These are phyloP conservation scores for Ogataea sp. DNA, from an alignment of 805 yeast species.

Conservation along the genomic window DNA sequence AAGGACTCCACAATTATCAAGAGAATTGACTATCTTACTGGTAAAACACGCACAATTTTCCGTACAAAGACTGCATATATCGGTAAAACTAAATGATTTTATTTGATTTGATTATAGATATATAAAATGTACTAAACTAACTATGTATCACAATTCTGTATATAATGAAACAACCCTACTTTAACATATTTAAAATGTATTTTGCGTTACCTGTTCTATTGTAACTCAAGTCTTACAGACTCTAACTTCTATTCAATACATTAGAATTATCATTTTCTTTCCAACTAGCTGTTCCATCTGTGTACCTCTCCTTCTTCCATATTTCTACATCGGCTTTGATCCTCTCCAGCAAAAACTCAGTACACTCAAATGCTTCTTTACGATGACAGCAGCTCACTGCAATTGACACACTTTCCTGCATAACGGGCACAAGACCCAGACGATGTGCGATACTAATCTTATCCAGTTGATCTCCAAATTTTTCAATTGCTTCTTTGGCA, in stretches of 20 bases:
- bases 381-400: conserved; percentile 39
- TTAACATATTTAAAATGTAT: too few species aligned
- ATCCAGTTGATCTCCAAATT: conserved; percentile 19
- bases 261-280: conserved; percentile 29
- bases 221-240: too few species aligned
- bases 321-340: conserved; percentile 38
- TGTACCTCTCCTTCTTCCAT: conserved; percentile 41
- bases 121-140: too few species aligned
- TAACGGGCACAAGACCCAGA: conserved; percentile 39
- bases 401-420: conserved; percentile 37
- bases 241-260: conserved; percentile 3
- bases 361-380: conserved; percentile 39
- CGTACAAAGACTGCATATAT: too few species aligned
- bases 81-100: too few species aligned
- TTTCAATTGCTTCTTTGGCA: conserved; percentile 23
- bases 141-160: too few species aligned
- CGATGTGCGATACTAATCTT: conserved; percentile 35
- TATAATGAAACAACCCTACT: background rate
- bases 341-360: conserved; percentile 34
- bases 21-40: conserved; percentile 53
- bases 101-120: too few species aligned
- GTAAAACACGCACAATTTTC: conserved; percentile 43
- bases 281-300: conserved; percentile 35
- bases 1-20: conserved; percentile 43
- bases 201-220: too few species aligned